phyloP scores from a whole-genome alignment of 2,329 filamentous ascomycete genomes.

The Cryphonectria naterciae region DNA sequence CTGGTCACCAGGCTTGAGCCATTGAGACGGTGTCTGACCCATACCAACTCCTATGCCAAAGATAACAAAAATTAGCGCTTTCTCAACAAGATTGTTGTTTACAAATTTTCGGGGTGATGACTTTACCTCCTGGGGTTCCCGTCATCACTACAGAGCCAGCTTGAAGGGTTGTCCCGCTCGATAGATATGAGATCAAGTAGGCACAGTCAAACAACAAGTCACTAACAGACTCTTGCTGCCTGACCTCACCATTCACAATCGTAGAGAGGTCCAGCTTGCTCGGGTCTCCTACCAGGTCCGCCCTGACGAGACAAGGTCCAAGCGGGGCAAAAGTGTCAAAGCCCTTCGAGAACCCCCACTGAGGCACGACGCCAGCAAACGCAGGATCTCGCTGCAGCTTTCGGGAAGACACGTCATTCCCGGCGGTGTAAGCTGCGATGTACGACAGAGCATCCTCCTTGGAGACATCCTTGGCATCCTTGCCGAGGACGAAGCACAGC shows the following conservation, averaged over 20 bases:
- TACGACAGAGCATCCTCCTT: conserved; percentile 50
- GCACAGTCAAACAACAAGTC: conserved; percentile 52
- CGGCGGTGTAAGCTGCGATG: conserved; percentile 56
- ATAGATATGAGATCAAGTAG: conserved; percentile 43
- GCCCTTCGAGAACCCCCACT: conserved; percentile 61
- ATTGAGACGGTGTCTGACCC: conserved; percentile 46
- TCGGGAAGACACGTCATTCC: conserved; percentile 59
- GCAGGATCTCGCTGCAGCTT: conserved; percentile 55
- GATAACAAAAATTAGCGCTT: not conserved
- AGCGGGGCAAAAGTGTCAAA: conserved; percentile 61
- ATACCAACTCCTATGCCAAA: conserved; percentile 42
- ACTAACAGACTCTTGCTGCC: conserved; percentile 46
- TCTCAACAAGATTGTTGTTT: not conserved
- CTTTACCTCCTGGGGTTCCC: conserved; percentile 47
- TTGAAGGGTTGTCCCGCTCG: conserved; percentile 47
- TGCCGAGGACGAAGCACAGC: conserved; percentile 52
- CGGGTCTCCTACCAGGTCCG: conserved; percentile 48
- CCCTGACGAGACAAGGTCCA: conserved; percentile 52
- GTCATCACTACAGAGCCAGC: conserved; percentile 52
- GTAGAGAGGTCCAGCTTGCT: conserved; percentile 48
- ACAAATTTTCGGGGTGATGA: not conserved
- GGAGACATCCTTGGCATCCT: conserved; percentile 46
- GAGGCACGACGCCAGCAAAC: conserved; percentile 55
- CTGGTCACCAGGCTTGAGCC: conserved; percentile 43
- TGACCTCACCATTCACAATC: conserved; percentile 49